phyloP scores from a whole-genome alignment of 192 early-diverging fungal species.

The Backusella circina region DNA sequence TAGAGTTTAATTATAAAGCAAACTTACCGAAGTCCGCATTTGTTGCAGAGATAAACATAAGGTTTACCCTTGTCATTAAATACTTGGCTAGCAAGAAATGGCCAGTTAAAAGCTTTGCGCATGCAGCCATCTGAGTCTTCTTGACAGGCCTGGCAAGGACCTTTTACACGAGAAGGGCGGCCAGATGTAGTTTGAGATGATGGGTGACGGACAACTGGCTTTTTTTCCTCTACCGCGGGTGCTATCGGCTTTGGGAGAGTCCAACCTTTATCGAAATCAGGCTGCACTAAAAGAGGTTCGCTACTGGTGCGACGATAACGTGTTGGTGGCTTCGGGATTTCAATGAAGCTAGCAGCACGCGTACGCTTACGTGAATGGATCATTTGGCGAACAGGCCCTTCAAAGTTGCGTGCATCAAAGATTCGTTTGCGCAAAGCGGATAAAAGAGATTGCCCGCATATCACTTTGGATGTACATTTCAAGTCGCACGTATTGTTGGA shows the following conservation, averaged over 20 bases:
- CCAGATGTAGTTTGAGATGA: neutral
- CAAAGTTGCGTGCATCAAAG: neutral
- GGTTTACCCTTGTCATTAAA: conserved; percentile 31
- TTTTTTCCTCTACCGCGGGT: neutral
- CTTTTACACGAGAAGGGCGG: conserved; percentile 19
- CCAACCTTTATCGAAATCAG: neutral
- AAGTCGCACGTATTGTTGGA: neutral
- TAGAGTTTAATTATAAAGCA: neutral
- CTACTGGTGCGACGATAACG: neutral
- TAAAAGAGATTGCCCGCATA: conserved; percentile 21
- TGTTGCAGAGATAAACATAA: conserved; percentile 40
- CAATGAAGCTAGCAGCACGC: conserved; percentile 1
- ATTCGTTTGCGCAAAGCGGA: conserved; percentile 11
- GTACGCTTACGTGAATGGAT: neutral
- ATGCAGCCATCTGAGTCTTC: conserved; percentile 35
- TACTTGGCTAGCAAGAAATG: conserved; percentile 12
- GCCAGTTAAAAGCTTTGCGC: conserved; percentile 41
- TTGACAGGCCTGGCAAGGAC: conserved; percentile 36
- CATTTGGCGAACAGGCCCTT: neutral
- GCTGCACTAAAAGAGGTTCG: neutral
- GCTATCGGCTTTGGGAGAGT: neutral
- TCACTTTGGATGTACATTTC: conserved; percentile 6
- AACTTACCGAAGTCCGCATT: conserved; percentile 38
- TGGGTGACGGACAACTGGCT: neutral
- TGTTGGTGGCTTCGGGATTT: conserved; percentile 7